Conservation (phyloP, 176 grass and related monocot species). For the Olyra latifolia region DNA sequence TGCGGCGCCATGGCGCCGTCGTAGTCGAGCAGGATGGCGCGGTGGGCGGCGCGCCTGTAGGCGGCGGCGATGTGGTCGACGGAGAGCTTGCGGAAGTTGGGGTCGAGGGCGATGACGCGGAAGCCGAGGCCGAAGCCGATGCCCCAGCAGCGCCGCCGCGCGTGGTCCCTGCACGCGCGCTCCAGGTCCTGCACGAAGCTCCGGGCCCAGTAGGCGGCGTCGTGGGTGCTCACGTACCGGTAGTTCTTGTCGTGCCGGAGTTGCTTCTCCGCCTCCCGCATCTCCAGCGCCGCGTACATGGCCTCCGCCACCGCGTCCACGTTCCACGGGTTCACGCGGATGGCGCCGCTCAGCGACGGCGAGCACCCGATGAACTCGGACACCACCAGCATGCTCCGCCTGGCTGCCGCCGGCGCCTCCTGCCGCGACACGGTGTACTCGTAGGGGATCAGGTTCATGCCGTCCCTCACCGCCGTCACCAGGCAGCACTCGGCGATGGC, state of each 20-base stretch:
- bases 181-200: slow-evolving; percentile 56
- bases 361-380: slow-evolving; percentile 66
- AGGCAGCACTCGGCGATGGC: slow-evolving; percentile 54
- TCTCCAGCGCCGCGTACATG: slow-evolving; percentile 43
- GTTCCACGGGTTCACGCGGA: slow-evolving; percentile 67
- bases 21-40: slow-evolving; percentile 61
- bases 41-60: slow-evolving; percentile 45
- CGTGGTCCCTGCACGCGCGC: slow-evolving; percentile 46
- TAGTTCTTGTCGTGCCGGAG: slow-evolving; percentile 59
- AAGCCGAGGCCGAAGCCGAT: slow-evolving; percentile 56
- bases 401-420: slow-evolving; percentile 23
- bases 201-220: slow-evolving; percentile 55
- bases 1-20: slow-evolving; percentile 56
- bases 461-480: slow-evolving; percentile 62
- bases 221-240: slow-evolving; percentile 57
- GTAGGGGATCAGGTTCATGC: slow-evolving; percentile 67
- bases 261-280: slow-evolving; percentile 40
- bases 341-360: slow-evolving; percentile 59
- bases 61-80: slow-evolving; percentile 41
- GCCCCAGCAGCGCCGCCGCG: slow-evolving; percentile 45
- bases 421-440: slow-evolving; percentile 58
- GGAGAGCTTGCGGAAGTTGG: slow-evolving; percentile 51
- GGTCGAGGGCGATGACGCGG: slow-evolving; percentile 49
- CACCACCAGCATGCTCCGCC: slow-evolving; percentile 54
- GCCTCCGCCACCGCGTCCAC: slow-evolving; percentile 58